Base-by-base conservation (phyloP, 106 monocot genomes). In the Allium fistulosum region DNA sequence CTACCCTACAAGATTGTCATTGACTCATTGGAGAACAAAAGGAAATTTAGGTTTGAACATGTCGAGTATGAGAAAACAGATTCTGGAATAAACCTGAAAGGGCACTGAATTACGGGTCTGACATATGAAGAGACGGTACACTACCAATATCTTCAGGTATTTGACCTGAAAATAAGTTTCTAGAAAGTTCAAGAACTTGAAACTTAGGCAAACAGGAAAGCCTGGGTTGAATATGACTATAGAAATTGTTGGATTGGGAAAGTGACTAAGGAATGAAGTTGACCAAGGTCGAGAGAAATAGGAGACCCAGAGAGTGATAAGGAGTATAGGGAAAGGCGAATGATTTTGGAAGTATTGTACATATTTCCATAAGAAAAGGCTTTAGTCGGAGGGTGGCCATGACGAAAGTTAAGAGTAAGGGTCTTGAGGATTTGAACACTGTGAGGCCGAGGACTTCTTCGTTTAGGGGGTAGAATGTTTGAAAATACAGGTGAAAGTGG, bases 361-460 rank as follows among this genome's bases (percentile, higher is more conserved):
- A 76, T 82, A 76, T 0, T 76, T 9, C 95, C 95, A 96, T 11
- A 61, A 27, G 86, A 91, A 96, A 10, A 91, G 88, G 18, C 73
- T 77, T 15, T 67, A 55, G 64, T 88, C 83, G 58, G 84, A 73
- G 46, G 88, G 83, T 22, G 77, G 74, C 95, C 95, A 96, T 1
- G 85, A 72, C 9, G 80, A 62, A 11, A 96, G 91, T 10, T 85
- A 65, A 2, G 57, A 72, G 49, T 65, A 17, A 13, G 86, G 77
- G 49, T 92, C 96, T 1, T 74, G 83, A 80, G 46, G 81, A 80
- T 67, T 86, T 88, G 86, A 96, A 88, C 62, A 86, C 86, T 62
- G 92, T 75, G 62, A 96, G 86, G 16, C 85, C 83, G 27, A 96
- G 71, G 18, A 96, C 80, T 56, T 91, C 88, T 69, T 88, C 91